Percentiles rank a stretch among this genome's conserved stretches.
These are phyloP conservation scores for Cytidiella melzeri DNA, from an alignment of 768 basidiomycete genomes.

Conservation along the genomic window DNA sequence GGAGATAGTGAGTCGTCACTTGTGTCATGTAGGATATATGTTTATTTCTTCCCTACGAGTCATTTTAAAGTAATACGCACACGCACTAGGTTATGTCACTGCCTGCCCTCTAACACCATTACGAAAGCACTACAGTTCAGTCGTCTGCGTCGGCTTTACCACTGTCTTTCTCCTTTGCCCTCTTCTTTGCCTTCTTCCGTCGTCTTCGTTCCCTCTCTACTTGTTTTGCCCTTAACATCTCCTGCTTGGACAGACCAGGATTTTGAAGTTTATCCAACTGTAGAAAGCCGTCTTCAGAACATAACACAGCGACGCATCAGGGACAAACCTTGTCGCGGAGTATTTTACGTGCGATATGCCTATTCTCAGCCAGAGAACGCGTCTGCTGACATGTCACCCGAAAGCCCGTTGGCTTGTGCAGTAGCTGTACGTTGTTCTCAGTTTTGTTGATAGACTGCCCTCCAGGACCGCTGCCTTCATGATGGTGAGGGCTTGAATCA, in stretches of 20 bases:
- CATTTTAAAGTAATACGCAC: no score
- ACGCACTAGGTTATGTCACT: no score
- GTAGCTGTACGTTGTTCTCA: slow-evolving; percentile 82
- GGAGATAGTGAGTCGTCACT: no score
- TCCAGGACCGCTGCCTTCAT: slow-evolving; percentile 80
- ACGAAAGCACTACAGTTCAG: no score
- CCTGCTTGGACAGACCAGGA: slow-evolving; percentile 70
- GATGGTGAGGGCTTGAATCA: slow-evolving; percentile 8
- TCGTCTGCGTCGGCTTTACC: neutral
- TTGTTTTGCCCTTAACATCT: slow-evolving; percentile 64
- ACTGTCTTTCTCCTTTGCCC: slow-evolving; percentile 28
- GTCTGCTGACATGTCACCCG: slow-evolving; percentile 87
- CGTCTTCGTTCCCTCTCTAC: slow-evolving; percentile 69
- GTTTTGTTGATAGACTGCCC: slow-evolving; percentile 98
- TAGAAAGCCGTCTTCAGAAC: neutral
- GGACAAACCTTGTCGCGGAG: slow-evolving; percentile 61
- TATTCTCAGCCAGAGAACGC: slow-evolving; percentile 74
- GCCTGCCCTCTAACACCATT: no score
- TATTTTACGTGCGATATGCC: slow-evolving; percentile 67
- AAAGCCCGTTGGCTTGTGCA: slow-evolving; percentile 85
- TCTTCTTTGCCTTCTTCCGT: slow-evolving; percentile 76
- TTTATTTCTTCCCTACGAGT: no score
- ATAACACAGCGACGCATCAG: no score
- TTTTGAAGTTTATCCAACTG: slow-evolving; percentile 70
- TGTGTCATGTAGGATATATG: no score